Evolutionary conservation across 495 filamentous ascomycete species (phyloP), one percentile per base, ranked within the genome.

Genomic region (Apodospora peruviana): DNA sequence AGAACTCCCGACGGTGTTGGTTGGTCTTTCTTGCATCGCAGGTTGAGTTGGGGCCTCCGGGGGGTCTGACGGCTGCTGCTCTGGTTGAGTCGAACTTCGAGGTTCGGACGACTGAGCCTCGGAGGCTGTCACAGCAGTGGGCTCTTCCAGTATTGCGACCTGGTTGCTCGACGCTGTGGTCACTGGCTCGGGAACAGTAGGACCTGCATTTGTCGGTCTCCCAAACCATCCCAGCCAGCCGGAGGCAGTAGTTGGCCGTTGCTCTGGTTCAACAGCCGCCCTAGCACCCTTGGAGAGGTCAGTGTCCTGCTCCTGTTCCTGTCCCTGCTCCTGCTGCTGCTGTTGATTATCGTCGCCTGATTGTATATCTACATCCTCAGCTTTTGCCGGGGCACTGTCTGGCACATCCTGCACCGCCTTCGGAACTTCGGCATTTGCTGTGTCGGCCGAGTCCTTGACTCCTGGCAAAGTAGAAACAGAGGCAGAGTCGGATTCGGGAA

Each of bases 221-320:
- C 78, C 72, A 27, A 84, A 65, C 76, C 81, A 83, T 45, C 76
- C 78, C 24, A 83, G 55, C 82, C 82, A 85, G 21, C 77, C 72
- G 9, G 66, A 69, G 12, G 73, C 50, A 27, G 61, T 58, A 14
- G 62, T 40, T 23, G 76, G 73, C 27, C 55, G 67, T 39, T 59
- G 44, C 11, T 50, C 21, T n/a, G 58, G 29, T 42, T 60, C 40
- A 4, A 43, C 29, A 11, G 51, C 41, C 22, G 47, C 48, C 2
- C 2, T 4, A 5, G 19, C 7, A 11, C n/a, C 19, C 24, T 46
- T 32, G 9, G 55, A 35, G 20, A 51, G 37, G 7, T 37, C 45
- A 11, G 58, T 37, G 14, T 51, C 50, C 5, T 24, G 42, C 19
- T 24, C 22, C 24, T 50, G 37, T 24, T 48, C 53, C 7, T 32